These are phyloP conservation scores for Citrus unshiu DNA, from an alignment of 345 rosid species.

Conservation along the genomic window DNA sequence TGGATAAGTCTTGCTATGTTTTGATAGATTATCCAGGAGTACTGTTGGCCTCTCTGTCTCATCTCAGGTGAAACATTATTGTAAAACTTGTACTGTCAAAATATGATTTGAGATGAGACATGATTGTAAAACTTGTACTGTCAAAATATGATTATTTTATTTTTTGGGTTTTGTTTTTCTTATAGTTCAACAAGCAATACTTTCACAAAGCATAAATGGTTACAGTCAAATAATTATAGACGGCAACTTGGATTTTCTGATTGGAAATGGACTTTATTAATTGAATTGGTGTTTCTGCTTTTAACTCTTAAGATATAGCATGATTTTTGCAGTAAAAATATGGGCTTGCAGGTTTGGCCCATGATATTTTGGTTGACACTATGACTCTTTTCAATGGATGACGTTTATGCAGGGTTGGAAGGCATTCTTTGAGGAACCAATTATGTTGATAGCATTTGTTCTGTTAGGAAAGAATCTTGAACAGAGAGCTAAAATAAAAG, in stretches of 20 bases:
- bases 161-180: neutral
- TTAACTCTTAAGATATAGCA: neutral
- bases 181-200: neutral
- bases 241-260: neutral
- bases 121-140: neutral
- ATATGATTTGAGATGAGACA: neutral
- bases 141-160: neutral
- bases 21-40: neutral
- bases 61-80: neutral
- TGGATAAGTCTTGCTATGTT: neutral
- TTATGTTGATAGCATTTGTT: conserved; percentile 93
- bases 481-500: conserved; percentile 96
- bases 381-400: conserved; percentile 18
- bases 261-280: conserved; percentile 1
- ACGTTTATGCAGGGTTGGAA: conserved; percentile 80
- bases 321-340: neutral
- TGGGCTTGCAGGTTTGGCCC: conserved; percentile 3
- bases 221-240: neutral
- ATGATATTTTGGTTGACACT: conserved; percentile 1
- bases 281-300: neutral
- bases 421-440: conserved; percentile 93
- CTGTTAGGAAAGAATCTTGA: conserved; percentile 96
- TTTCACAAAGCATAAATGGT: neutral
- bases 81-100: neutral
- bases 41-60: neutral